phyloP scores from a whole-genome alignment of 495 filamentous ascomycete species.

The Aspergillus baeticus region DNA sequence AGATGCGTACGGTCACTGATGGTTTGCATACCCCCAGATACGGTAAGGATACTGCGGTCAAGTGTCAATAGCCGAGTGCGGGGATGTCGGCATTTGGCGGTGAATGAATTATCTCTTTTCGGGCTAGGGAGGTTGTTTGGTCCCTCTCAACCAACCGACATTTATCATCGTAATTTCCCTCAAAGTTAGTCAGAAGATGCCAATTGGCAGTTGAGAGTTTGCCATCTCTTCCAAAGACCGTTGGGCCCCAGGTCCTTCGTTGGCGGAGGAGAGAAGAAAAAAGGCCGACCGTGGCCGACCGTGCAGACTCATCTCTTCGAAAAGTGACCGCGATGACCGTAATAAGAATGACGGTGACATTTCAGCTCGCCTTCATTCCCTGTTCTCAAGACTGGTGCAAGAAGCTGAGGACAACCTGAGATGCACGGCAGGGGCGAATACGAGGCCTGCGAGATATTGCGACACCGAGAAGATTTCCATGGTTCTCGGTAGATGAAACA shows the following conservation, averaged over 20 bases:
- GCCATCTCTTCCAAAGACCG: background rate
- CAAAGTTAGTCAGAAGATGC: background rate
- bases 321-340: too few species aligned
- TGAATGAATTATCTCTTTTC: conserved; percentile 18
- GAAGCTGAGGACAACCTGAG: background rate
- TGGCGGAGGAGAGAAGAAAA: background rate
- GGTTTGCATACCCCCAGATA: background rate
- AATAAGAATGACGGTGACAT: background rate
- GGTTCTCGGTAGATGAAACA: too few species aligned
- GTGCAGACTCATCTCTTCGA: too few species aligned
- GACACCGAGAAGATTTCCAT: too few species aligned
- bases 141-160: background rate
- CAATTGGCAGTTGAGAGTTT: background rate
- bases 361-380: background rate
- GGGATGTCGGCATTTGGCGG: conserved; percentile 22
- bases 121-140: background rate
- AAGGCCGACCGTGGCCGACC: too few species aligned
- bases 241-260: background rate
- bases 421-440: too few species aligned
- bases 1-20: conserved; percentile 5
- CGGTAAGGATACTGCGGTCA: conserved; percentile 9
- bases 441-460: too few species aligned
- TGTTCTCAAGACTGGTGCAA: background rate
- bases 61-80: conserved; percentile 32
- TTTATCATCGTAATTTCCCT: background rate